Evolutionary conservation across 2,329 filamentous ascomycete species (phyloP).

Genomic region (Aspergillus candidus): DNA sequence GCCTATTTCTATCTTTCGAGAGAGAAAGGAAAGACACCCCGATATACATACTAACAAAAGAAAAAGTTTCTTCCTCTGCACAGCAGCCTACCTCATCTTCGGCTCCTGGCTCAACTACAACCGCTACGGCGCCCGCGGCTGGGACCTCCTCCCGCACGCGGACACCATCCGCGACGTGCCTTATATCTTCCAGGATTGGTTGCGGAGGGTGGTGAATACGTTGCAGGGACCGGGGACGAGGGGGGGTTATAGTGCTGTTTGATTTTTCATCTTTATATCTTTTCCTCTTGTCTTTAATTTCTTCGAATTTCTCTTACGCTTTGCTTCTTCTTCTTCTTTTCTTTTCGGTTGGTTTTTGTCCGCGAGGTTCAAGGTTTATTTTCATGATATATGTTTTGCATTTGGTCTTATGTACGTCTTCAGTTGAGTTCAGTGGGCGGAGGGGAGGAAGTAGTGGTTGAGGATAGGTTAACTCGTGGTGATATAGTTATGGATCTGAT

Average conservation of each 20-base stretch:
- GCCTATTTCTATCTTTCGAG: too few species aligned
- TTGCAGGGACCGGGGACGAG: slow-evolving; percentile 77
- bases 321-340: too few species aligned
- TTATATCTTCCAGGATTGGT: slow-evolving; percentile 86
- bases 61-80: slow-evolving; percentile 72
- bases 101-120: slow-evolving; percentile 99
- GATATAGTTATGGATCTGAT: too few species aligned
- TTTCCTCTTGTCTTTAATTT: background rate
- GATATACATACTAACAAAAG: background rate
- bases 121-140: slow-evolving; percentile 87
- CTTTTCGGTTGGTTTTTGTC: background rate
- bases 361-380: too few species aligned
- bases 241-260: slow-evolving; percentile 93
- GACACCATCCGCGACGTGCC: slow-evolving; percentile 89
- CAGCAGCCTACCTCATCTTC: slow-evolving; percentile 89
- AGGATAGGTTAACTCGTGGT: too few species aligned
- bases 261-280: slow-evolving; percentile 19
- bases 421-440: too few species aligned
- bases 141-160: slow-evolving; percentile 88
- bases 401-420: background rate
- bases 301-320: too few species aligned
- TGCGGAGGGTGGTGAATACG: slow-evolving; percentile 70
- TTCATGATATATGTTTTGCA: background rate
- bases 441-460: too few species aligned
- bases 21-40: too few species aligned